Percentiles rank a stretch among this genome's conserved stretches.
Evolutionary conservation across 2,329 filamentous ascomycete species (phyloP).

Genomic region (Eurotiales sp.): DNA sequence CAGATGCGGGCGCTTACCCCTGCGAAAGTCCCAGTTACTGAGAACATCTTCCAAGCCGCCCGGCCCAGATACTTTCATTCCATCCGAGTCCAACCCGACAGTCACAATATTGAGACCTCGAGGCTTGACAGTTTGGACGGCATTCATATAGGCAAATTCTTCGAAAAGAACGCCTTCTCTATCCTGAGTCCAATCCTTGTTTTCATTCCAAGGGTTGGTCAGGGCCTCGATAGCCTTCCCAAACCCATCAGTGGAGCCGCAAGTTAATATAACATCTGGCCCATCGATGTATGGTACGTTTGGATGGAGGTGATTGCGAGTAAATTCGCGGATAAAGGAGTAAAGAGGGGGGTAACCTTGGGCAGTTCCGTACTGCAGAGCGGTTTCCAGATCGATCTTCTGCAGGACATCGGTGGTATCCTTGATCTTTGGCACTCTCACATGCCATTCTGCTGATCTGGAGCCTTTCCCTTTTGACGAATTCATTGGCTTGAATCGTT

Average conservation of each 20-base stretch:
- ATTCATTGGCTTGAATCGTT: constrained; percentile 66
- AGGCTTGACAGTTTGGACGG: constrained; percentile 63
- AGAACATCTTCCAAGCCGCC: constrained; percentile 75
- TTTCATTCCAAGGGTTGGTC: constrained; percentile 69
- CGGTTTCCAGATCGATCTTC: constrained; percentile 76
- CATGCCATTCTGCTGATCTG: constrained; percentile 44
- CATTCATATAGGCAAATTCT: constrained; percentile 75
- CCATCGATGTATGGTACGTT: constrained; percentile 74
- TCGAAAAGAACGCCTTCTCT: constrained; percentile 77
- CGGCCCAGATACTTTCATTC: constrained; percentile 70
- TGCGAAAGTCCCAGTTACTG: constrained; percentile 72
- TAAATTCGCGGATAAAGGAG: constrained; percentile 75
- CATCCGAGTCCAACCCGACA: constrained; percentile 72
- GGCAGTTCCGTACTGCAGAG: constrained; percentile 82
- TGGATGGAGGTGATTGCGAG: constrained; percentile 71
- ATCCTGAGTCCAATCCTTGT: constrained; percentile 62
- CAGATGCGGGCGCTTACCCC: constrained; percentile 73
- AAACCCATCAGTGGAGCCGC: constrained; percentile 82
- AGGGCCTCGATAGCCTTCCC: constrained; percentile 72
- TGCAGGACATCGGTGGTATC: constrained; percentile 55
- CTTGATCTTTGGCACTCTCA: constrained; percentile 69
- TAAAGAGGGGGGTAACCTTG: constrained; percentile 76
- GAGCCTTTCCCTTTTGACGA: constrained; percentile 29
- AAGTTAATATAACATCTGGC: constrained; percentile 73
- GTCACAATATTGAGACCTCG: constrained; percentile 69